Base-by-base conservation (phyloP, 257 asterid genomes). In the Nicotiana tabacum region DNA sequence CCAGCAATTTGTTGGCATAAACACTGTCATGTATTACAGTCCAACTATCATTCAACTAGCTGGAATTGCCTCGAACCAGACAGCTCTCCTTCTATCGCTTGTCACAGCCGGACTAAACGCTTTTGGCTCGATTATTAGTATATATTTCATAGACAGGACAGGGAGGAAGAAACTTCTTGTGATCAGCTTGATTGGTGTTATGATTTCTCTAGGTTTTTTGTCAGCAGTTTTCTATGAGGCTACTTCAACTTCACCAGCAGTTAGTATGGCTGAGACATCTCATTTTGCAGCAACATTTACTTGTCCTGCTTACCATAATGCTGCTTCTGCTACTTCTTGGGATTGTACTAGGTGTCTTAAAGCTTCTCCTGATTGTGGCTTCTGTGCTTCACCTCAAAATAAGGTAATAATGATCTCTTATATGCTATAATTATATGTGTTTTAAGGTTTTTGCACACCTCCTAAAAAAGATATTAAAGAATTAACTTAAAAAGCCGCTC, bases 1-100 rank as follows among this genome's bases (percentile, higher is more conserved):
- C 85, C 91, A 87, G 77, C 90, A 89, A 76, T 89, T 89, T 70
- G 91, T 89, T 1, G 90, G 88, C 48, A 89, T 89, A 72, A 86
- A 89, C 84, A 84, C 88, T 4, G 89, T 87, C 1, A 89, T 89
- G 90, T 89, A 87, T 43, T 89, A 85, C 24, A 87, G 87, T 15
- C 89, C 91, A 53, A 82, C 88, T 67, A 86, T 88, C 80, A 39
- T 87, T 78, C 90, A 87, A 78, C 58, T 89, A 12, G 91, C 90
- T 58, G 90, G 89, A 55, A 33, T 87, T 66, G 89, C 89, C 60
- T 89, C 89, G 0, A 87, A 89, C 70, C 82, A 10, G 64, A 85
- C 88, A 39, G 86, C 92, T 1, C 85, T 87, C 17, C 85, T 85
- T 7, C 86, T 88, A 18, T 86, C 89, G 1, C 89, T 88, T 5